Evolutionary conservation across 2,329 filamentous ascomycete species (phyloP).

Genomic region (Claviceps africana): DNA sequence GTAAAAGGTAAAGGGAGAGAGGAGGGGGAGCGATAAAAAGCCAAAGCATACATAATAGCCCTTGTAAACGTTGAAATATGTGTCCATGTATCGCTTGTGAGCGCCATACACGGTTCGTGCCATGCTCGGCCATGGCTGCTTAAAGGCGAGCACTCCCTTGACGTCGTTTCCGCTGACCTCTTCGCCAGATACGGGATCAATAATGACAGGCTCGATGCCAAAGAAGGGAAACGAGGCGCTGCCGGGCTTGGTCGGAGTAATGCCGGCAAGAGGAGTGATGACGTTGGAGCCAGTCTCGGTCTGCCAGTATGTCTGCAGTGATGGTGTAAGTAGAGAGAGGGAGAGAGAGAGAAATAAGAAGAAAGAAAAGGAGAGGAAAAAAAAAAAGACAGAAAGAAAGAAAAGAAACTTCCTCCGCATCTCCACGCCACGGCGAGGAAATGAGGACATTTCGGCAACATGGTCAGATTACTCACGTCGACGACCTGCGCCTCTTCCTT

Average conservation of each 20-base stretch:
- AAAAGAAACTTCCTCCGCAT: too few species aligned
- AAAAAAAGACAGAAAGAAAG: background rate
- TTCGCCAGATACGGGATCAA: constrained; percentile 87
- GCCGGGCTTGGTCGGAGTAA: constrained; percentile 93
- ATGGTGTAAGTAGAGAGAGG: background rate
- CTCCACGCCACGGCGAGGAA: too few species aligned
- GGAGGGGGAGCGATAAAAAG: background rate
- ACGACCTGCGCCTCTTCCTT: constrained; percentile 88
- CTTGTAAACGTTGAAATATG: constrained; percentile 93
- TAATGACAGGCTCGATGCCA: constrained; percentile 92
- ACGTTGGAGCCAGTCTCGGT: constrained; percentile 96
- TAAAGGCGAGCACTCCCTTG: constrained; percentile 92
- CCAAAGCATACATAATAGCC: constrained; percentile 76
- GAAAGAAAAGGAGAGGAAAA: too few species aligned
- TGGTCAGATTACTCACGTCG: constrained; percentile 54
- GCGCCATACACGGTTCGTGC: constrained; percentile 94
- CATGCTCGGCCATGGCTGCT: constrained; percentile 98
- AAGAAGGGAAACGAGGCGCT: constrained; percentile 96
- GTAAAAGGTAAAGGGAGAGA: background rate
- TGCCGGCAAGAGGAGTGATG: constrained; percentile 81
- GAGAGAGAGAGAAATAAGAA: background rate
- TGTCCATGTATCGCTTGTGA: constrained; percentile 98
- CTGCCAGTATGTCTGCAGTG: constrained; percentile 92
- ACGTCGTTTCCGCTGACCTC: constrained; percentile 94
- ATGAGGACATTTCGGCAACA: too few species aligned